Evolutionary conservation across 805 yeast species (phyloP).

Genomic region (Candida maltosa): DNA sequence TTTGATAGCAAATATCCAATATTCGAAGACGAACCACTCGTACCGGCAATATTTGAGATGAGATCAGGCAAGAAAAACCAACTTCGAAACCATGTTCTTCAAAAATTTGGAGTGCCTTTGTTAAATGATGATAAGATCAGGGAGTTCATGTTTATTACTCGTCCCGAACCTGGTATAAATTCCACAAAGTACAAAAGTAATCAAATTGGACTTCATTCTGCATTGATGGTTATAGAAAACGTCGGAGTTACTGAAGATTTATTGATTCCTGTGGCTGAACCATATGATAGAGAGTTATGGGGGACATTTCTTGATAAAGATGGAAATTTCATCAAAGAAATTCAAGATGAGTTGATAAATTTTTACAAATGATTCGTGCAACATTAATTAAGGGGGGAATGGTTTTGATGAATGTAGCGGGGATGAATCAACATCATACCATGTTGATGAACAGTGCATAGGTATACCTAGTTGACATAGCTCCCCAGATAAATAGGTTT

Average conservation of each 20-base stretch:
- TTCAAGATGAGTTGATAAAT: slow-evolving; percentile 7
- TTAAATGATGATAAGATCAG: slow-evolving; percentile 23
- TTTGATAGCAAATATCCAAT: slow-evolving; percentile 6
- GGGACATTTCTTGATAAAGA: slow-evolving; percentile 8
- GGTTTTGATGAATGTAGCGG: too few relatives aligned
- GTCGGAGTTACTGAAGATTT: slow-evolving; percentile 3
- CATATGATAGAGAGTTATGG: slow-evolving; percentile 13
- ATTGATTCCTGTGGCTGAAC: slow-evolving; percentile 7
- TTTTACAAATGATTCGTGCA: too few relatives aligned
- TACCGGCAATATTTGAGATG: slow-evolving; percentile 18
- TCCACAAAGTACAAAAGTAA: slow-evolving; percentile 14
- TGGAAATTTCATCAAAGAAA: slow-evolving; percentile 9
- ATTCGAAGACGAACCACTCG: slow-evolving; percentile 7
- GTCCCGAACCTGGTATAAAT: too few relatives aligned
- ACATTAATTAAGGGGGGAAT: too few relatives aligned
- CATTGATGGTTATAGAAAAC: slow-evolving; percentile 6
- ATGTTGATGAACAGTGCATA: too few relatives aligned
- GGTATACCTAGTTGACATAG: too few relatives aligned
- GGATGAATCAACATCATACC: too few relatives aligned
- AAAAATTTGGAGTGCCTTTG: slow-evolving; percentile 15
- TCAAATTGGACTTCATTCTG: slow-evolving; percentile 23
- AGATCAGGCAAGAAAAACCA: slow-evolving; percentile 24
- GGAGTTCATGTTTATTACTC: too few relatives aligned
- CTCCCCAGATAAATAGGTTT: too few relatives aligned
- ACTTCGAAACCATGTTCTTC: slow-evolving; percentile 20